These are phyloP conservation scores for Alnus rubra DNA, from an alignment of 306 rosid genomes.

Conservation along the genomic window DNA sequence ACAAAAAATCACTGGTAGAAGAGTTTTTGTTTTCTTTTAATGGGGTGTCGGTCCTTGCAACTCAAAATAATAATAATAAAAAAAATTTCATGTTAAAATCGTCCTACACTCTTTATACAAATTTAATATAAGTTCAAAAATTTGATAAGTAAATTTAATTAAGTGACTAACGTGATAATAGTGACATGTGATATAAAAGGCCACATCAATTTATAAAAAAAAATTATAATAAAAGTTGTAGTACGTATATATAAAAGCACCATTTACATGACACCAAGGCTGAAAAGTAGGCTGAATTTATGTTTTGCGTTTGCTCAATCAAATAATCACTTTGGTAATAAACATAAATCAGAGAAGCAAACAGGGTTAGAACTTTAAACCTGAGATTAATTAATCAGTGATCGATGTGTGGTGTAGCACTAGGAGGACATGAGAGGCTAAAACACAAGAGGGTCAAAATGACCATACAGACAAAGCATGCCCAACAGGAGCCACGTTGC, in stretches of 20 bases:
- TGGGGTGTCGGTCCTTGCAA: background rate
- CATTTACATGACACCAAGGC: no score
- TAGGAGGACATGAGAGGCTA: constrained; percentile 14
- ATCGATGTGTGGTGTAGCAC: constrained; percentile 12
- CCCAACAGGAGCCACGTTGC: constrained; percentile 53
- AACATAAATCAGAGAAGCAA: background rate
- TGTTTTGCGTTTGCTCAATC: no score
- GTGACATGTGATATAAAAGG: no score
- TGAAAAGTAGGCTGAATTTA: no score
- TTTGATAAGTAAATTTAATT: no score
- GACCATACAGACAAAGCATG: constrained; percentile 73
- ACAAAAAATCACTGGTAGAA: no score
- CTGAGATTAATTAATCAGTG: background rate
- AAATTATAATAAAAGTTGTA: no score
- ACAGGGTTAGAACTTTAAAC: background rate
- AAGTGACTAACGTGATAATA: no score
- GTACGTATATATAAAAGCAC: no score
- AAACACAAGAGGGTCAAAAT: constrained; percentile 35
- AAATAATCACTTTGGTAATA: background rate
- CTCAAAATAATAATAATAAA: background rate
- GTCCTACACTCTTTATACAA: background rate
- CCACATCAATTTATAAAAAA: no score
- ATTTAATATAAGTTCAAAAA: no score
- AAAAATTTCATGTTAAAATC: background rate
- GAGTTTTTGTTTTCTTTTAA: no score